phyloP scores from a whole-genome alignment of 176 grass and related monocot genomes.

The Carex myosuroides region DNA sequence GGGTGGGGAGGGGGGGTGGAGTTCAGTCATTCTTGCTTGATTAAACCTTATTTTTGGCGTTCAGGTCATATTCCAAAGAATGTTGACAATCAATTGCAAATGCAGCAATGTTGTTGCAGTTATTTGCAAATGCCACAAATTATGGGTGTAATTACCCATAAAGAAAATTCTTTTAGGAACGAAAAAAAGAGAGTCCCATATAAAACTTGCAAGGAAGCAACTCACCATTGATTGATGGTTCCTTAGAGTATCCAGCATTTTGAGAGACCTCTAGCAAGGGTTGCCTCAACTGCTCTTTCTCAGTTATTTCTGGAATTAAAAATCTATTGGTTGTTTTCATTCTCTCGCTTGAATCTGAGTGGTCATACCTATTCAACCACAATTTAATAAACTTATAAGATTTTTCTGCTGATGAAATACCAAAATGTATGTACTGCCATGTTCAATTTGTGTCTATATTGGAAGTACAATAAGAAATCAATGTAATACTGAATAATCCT shows the following conservation, averaged over 20 bases:
- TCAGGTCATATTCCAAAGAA: background rate
- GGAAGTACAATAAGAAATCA: background rate
- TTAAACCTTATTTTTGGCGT: background rate
- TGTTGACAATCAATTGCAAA: background rate
- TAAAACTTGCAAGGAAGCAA: background rate
- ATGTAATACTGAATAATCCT: background rate
- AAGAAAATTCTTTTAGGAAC: background rate
- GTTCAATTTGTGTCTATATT: background rate
- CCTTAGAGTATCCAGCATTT: slow-evolving; percentile 24
- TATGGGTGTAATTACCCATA: background rate
- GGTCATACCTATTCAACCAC: slow-evolving; percentile 36
- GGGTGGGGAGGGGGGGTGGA: background rate
- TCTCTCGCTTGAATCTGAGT: slow-evolving; percentile 47
- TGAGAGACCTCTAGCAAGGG: slow-evolving; percentile 54
- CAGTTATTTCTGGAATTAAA: slow-evolving; percentile 30
- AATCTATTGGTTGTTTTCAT: slow-evolving; percentile 19
- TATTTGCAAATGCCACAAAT: background rate
- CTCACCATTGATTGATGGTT: slow-evolving; percentile 20
- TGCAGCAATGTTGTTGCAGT: too few relatives aligned
- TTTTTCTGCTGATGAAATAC: background rate
- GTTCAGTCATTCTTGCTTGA: background rate
- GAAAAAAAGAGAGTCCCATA: background rate
- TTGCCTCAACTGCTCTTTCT: slow-evolving; percentile 32
- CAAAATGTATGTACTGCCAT: background rate
- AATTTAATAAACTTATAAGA: background rate